A percentile compares a stretch with the other conserved stretches of the same genome.
phyloP scores from a whole-genome alignment of 495 filamentous ascomycete genomes.

The Penicillium antarcticum region DNA sequence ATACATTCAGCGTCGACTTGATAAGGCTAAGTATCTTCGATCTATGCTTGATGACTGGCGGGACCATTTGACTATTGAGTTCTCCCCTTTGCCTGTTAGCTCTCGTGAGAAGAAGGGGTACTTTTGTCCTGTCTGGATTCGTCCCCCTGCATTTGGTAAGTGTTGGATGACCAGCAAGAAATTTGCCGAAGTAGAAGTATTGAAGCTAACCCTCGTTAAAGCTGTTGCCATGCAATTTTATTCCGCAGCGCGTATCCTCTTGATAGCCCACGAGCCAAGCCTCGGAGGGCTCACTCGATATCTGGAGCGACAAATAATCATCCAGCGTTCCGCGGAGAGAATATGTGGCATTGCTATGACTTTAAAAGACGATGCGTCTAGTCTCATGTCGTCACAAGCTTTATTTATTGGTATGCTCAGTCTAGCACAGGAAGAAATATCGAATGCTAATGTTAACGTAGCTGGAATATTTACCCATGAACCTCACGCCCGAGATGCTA shows the following conservation, averaged over 20 bases:
- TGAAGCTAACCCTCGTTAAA: background rate
- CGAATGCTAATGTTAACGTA: background rate
- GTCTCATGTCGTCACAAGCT: slow-evolving; percentile 28
- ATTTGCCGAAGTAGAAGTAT: no score
- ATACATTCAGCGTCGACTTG: slow-evolving; percentile 4
- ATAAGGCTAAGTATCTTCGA: slow-evolving; percentile 11
- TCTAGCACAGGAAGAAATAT: no score
- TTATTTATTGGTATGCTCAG: slow-evolving; percentile 17
- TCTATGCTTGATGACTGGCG: slow-evolving; percentile 23
- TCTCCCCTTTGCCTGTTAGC: slow-evolving; percentile 15
- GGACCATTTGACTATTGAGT: slow-evolving; percentile 21
- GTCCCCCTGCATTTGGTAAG: slow-evolving; percentile 21
- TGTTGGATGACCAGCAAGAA: no score
- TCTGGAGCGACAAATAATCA: slow-evolving; percentile 12
- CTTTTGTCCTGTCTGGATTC: slow-evolving; percentile 18
- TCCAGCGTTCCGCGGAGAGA: slow-evolving; percentile 15
- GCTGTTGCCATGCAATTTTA: slow-evolving; percentile 23
- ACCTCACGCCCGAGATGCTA: slow-evolving; percentile 4
- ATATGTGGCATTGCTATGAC: slow-evolving; percentile 24
- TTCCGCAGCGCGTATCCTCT: slow-evolving; percentile 15
- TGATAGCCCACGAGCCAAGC: slow-evolving; percentile 18
- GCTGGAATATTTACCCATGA: slow-evolving; percentile 18
- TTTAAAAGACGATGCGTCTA: slow-evolving; percentile 18
- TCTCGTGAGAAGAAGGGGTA: background rate
- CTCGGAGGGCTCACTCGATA: slow-evolving; percentile 14